Conservation (phyloP, 352 stramenopile genomes). For the Phytophthora pisi region DNA sequence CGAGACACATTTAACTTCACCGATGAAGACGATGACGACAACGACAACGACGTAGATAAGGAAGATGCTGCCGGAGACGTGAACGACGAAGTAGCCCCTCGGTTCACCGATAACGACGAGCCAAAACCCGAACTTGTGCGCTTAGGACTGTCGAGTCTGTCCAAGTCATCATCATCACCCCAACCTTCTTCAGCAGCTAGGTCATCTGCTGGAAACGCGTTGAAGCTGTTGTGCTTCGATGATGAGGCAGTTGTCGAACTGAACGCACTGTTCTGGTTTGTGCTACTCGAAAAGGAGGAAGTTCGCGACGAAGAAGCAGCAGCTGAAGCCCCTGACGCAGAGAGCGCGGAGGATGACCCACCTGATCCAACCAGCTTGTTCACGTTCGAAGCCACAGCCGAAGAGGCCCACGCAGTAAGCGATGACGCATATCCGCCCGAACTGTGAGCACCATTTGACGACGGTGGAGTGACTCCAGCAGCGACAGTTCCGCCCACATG, state of each 20-base stretch:
- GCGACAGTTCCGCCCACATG: slow-evolving; percentile 19
- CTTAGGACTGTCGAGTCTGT: slow-evolving; percentile 52
- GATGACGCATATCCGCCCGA: slow-evolving; percentile 66
- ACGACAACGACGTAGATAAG: slow-evolving; percentile 28
- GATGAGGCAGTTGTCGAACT: slow-evolving; percentile 21
- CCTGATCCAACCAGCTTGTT: slow-evolving; percentile 66
- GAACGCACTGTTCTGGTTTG: slow-evolving; percentile 23
- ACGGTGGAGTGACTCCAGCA: slow-evolving; percentile 9
- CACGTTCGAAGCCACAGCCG: slow-evolving; percentile 69
- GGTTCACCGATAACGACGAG: slow-evolving; percentile 38
- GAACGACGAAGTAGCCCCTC: slow-evolving; percentile 28
- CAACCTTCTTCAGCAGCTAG: slow-evolving; percentile 63
- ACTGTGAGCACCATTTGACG: slow-evolving; percentile 34
- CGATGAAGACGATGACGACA: slow-evolving; percentile 44
- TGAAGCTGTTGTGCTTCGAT: slow-evolving; percentile 37
- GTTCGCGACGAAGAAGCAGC: slow-evolving; percentile 31
- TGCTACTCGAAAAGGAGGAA: slow-evolving; percentile 29
- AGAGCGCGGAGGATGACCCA: slow-evolving; percentile 30
- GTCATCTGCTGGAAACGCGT: slow-evolving; percentile 52
- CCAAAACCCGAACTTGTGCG: slow-evolving; percentile 29
- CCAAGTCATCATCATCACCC: slow-evolving; percentile 69
- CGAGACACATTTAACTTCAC: slow-evolving; percentile 65
- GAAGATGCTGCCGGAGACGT: slow-evolving; percentile 31
- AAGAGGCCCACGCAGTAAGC: slow-evolving; percentile 78
- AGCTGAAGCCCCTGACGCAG: slow-evolving; percentile 16